Base-by-base conservation (phyloP, 2,329 filamentous ascomycete species). In the Colletotrichum sp. region DNA sequence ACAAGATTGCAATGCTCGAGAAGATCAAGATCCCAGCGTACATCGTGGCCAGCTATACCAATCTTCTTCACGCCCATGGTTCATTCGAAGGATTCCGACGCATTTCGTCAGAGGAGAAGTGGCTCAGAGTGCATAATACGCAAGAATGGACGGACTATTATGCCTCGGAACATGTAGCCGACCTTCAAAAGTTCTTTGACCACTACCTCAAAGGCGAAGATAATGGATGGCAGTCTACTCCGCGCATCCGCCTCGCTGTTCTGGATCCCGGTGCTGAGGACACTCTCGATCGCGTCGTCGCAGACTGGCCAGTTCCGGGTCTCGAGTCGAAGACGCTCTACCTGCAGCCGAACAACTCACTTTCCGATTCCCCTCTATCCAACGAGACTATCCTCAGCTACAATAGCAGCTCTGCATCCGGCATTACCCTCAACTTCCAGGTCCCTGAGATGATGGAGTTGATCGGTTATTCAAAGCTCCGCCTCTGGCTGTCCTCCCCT, bases 191-290 rank as follows among this genome's bases (percentile, higher is more conserved):
- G 24, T 55, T 55, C 48, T 55, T 89, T 69, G 87, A 89, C 65
- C 79, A 78, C 4, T 89, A 86, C 72, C 80, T 88, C n/a, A 86
- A 85, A 32, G 84, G 81, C 0, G 79, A 82, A 1, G 74, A 85
- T 2, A 89, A 89, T 71, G 85, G 79, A 14, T 89, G 86, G 86
- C 85, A 88, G 74, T 81, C 83, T 48, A 89, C 87, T 1, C 86
- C 87, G 2, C 81, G 80, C 36, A 85, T 89, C 2, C 83, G 87
- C 7, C 85, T 21, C 21, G 48, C 48, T 24, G 48, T 55, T 14
- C 48, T 55, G n/a, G 48, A 55, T 24, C 48, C 48, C n/a, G 48
- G 48, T 13, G 6, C 48, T 4, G 48, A 24, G 48, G 48, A 55
- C 48, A 55, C 24, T 24, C 48, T 55, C 10, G 24, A 14, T 24